Evolutionary conservation across 805 yeast species (phyloP), one percentile per base, ranked within the genome.

Genomic region (Starmerella tilneyi): DNA sequence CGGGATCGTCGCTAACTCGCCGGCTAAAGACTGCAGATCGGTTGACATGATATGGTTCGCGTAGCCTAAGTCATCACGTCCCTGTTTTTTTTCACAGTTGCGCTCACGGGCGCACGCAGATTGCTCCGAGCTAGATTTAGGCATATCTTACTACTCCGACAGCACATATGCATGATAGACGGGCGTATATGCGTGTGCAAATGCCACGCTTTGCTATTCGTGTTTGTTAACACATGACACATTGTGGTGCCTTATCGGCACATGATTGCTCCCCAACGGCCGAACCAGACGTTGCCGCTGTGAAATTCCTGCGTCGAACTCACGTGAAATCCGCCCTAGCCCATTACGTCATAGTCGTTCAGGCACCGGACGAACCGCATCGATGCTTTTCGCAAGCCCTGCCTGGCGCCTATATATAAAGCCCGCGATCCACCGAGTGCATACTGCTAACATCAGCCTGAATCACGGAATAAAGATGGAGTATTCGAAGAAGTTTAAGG

Each of bases 401-500:
- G 21, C 16, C 24, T 16, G 24, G 36, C 35, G 35, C 35, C 35
- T 33, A n/a, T 33, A 33, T 33, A 33, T 33, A 33, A 19, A 33
- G 2, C 24, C 24, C 36, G 26, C 36, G 7, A 11, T 13, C 20
- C 16, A 3, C 23, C 16, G 26, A 9, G n/a, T n/a, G n/a, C n/a
- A n/a, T n/a, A n/a, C n/a, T n/a, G n/a, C n/a, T n/a, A n/a, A n/a
- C n/a, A n/a, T n/a, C n/a, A n/a, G n/a, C n/a, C n/a, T n/a, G n/a
- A n/a, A n/a, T n/a, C n/a, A n/a, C n/a, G n/a, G n/a, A n/a, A 28
- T 27, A 34, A 46, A 39, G 3, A 43, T 45, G 28, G 27, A 44
- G 4, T 54, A 52, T 49, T 22, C 41, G 39, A 55, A 55, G 53
- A 49, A 54, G 43, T 78, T 69, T 66, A 74, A 70, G 58, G 72